Percentiles rank a stretch among this genome's conserved stretches.
Evolutionary conservation across 345 rosid species (phyloP).

Genomic region (Murraya koenigii): DNA sequence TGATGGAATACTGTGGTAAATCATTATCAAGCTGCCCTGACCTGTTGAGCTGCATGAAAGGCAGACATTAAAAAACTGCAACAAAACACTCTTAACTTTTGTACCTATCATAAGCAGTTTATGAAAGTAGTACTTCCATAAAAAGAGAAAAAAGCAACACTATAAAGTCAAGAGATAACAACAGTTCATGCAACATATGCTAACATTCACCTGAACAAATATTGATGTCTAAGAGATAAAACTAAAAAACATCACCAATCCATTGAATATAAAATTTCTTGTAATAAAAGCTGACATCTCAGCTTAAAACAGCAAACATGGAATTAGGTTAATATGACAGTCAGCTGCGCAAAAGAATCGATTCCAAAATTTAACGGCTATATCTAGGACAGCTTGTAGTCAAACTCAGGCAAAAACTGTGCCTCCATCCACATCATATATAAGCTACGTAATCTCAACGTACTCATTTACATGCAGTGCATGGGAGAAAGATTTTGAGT

Average conservation of each 20-base stretch:
- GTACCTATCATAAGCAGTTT: not conserved
- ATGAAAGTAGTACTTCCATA: not conserved
- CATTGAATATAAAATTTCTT: not conserved
- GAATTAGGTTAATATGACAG: not conserved
- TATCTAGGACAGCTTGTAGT: not conserved
- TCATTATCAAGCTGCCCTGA: conserved; percentile 68
- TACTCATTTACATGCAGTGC: not conserved
- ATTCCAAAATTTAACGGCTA: not conserved
- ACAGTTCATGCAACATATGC: not conserved
- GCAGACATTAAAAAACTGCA: conserved; percentile 6
- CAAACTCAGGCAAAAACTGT: not conserved
- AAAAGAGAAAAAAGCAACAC: not conserved
- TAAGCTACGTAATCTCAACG: not conserved
- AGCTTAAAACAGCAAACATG: not conserved
- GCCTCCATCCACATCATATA: not conserved
- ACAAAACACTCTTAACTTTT: not conserved
- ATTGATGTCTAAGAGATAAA: not conserved
- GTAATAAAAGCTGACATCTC: not conserved
- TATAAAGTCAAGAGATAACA: not conserved
- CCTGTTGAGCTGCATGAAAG: conserved; percentile 55
- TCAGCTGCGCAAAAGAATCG: not conserved
- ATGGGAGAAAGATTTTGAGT: not conserved
- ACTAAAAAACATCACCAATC: not conserved
- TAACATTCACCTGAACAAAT: not conserved
- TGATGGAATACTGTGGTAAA: conserved; percentile 73